Evolutionary conservation across 108 stramenopile species (phyloP).

Genomic region (Skeletonema marinoi): DNA sequence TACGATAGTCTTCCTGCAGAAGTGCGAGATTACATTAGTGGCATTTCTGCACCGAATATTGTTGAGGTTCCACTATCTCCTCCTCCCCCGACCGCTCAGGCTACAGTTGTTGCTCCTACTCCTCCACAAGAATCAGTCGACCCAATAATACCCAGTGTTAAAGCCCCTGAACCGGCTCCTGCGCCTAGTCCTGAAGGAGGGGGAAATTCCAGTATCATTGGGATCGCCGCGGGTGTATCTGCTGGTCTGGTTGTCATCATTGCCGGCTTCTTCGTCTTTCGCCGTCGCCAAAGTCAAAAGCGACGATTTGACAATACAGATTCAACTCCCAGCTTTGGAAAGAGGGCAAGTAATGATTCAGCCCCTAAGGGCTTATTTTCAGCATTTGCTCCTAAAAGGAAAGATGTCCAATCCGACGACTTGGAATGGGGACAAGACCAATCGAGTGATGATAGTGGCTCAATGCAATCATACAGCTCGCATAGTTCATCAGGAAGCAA

Average conservation of each 20-base stretch:
- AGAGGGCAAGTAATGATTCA: not conserved
- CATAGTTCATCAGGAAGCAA: conserved; percentile 5
- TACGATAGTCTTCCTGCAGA: not conserved
- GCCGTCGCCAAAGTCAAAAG: conserved; percentile 3
- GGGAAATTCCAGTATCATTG: conserved; percentile 12
- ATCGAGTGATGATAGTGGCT: conserved; percentile 4
- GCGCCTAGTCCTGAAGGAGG: not conserved
- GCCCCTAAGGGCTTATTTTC: not conserved
- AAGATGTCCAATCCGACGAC: not conserved
- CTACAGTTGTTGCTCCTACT: not conserved
- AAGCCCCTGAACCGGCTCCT: not conserved
- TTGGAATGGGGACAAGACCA: conserved; percentile 3
- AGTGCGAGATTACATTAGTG: not conserved
- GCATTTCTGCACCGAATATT: not conserved
- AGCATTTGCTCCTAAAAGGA: not conserved
- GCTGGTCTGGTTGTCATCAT: conserved; percentile 8
- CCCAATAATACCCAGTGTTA: not conserved
- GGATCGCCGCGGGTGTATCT: conserved; percentile 20
- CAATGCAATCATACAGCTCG: conserved; percentile 17
- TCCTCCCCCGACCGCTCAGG: not conserved
- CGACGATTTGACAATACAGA: not conserved
- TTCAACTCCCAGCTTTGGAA: not conserved
- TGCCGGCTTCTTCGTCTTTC: conserved; percentile 11
- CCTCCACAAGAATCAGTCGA: not conserved
- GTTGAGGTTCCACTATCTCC: not conserved